Conservation (phyloP, 345 rosid genomes). For the Orychophragmus violaceus region DNA sequence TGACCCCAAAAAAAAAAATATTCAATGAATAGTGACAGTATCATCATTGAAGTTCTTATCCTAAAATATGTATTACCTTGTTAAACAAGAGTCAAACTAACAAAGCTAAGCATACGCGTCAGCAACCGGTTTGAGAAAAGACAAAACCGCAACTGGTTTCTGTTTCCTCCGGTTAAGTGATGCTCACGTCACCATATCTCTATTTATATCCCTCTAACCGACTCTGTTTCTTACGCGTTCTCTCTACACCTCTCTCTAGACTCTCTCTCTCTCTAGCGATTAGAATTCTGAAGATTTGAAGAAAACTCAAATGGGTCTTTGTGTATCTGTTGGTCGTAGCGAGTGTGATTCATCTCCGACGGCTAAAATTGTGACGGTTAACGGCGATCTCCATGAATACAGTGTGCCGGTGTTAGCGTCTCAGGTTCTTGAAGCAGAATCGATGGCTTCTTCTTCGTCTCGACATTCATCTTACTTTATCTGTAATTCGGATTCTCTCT, state of each 20-base stretch:
- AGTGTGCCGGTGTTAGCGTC: constrained; percentile 44
- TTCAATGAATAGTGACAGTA: constrained; percentile 2
- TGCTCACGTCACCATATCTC: constrained; percentile 6
- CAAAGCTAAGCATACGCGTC: constrained; percentile 24
- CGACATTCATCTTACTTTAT: constrained; percentile 34
- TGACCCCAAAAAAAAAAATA: too few relatives aligned
- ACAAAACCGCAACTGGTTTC: constrained; percentile 3
- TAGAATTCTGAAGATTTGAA: background rate
- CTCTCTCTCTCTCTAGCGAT: constrained; percentile 3
- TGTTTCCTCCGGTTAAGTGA: background rate
- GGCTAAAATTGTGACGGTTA: constrained; percentile 55
- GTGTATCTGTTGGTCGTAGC: constrained; percentile 35
- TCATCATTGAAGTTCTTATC: background rate
- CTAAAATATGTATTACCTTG: background rate
- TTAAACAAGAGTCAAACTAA: constrained; percentile 7
- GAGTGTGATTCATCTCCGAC: constrained; percentile 29
- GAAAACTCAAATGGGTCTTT: constrained; percentile 45
- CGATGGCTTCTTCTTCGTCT: constrained; percentile 20
- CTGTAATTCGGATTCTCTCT: constrained; percentile 53
- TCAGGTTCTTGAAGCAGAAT: constrained; percentile 48
- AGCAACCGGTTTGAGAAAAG: constrained; percentile 9
- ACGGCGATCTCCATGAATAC: constrained; percentile 61
- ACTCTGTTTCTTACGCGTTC: constrained; percentile 21
- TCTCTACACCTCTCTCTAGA: background rate
- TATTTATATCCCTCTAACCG: constrained; percentile 11